Evolutionary conservation across 352 stramenopile genomes (phyloP).

Genomic region (Phytophthora sp.): DNA sequence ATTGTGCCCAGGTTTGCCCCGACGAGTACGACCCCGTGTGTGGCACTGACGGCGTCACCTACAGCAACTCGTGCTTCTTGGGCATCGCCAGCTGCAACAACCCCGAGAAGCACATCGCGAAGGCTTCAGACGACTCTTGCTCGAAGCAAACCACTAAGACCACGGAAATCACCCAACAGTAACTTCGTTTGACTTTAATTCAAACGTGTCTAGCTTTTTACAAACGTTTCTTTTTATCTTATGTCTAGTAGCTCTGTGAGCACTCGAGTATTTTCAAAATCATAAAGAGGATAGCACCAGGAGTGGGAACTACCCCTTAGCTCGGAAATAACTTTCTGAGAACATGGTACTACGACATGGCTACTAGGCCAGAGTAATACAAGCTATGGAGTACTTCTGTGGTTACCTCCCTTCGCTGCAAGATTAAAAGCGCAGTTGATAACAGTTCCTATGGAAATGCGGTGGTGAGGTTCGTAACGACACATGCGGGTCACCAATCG

Average conservation of each 20-base stretch:
- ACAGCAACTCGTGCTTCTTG: constrained; percentile 43
- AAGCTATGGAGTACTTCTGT: background rate
- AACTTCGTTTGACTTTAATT: too few species aligned
- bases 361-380: too few species aligned
- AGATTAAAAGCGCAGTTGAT: constrained; percentile 8
- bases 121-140: constrained; percentile 24
- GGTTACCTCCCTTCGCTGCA: background rate
- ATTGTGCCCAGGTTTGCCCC: constrained; percentile 33
- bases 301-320: too few species aligned
- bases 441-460: constrained; percentile 1
- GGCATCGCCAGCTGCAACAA: constrained; percentile 39
- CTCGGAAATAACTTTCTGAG: too few species aligned
- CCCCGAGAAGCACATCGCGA: constrained; percentile 30
- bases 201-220: too few species aligned
- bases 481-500: constrained; percentile 9
- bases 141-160: constrained; percentile 5
- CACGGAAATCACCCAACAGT: too few species aligned
- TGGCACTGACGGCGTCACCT: constrained; percentile 37
- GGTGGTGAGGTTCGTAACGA: background rate
- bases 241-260: too few species aligned
- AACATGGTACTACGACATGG: too few species aligned
- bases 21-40: constrained; percentile 38
- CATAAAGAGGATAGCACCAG: too few species aligned
- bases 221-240: too few species aligned
- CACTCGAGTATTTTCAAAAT: too few species aligned